Percentiles rank a stretch among this genome's conserved stretches.
Evolutionary conservation across 331 rosid genomes (phyloP).

Genomic region (Telfairia occidentalis): DNA sequence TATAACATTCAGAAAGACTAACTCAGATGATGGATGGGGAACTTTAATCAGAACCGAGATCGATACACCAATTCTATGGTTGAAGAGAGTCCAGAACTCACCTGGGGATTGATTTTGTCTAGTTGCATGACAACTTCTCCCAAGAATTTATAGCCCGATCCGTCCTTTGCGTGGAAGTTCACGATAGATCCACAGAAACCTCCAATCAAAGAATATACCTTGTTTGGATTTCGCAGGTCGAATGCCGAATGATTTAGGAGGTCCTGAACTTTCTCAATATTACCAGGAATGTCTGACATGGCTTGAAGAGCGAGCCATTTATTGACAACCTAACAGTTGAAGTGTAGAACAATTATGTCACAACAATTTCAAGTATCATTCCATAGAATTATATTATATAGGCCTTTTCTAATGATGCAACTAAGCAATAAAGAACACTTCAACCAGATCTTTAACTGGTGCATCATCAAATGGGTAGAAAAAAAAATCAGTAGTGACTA

Average conservation of each 20-base stretch:
- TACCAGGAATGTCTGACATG: constrained; percentile 64
- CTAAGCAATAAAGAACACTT: neutral
- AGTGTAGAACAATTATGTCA: neutral
- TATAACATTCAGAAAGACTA: neutral
- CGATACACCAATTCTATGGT: neutral
- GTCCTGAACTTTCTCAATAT: constrained; percentile 62
- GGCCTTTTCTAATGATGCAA: neutral
- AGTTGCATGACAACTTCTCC: constrained; percentile 67
- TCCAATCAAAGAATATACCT: constrained; percentile 94
- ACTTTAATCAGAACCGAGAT: neutral
- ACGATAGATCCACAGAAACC: constrained; percentile 86
- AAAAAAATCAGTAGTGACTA: constrained; percentile 1
- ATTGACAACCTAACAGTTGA: constrained; percentile 61
- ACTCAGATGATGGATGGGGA: neutral
- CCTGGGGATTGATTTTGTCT: constrained; percentile 93
- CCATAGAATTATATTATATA: neutral
- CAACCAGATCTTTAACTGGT: neutral
- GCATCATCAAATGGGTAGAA: neutral
- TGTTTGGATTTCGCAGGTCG: constrained; percentile 90
- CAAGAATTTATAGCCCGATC: constrained; percentile 72
- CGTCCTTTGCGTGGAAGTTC: constrained; percentile 85
- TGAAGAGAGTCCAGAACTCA: constrained; percentile 7
- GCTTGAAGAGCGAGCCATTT: constrained; percentile 99
- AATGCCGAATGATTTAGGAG: constrained; percentile 77
- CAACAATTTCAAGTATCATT: neutral